Percentiles rank a stretch among this genome's conserved stretches.
phyloP scores from a whole-genome alignment of 805 yeast genomes.

The Sugiyamaella americana region DNA sequence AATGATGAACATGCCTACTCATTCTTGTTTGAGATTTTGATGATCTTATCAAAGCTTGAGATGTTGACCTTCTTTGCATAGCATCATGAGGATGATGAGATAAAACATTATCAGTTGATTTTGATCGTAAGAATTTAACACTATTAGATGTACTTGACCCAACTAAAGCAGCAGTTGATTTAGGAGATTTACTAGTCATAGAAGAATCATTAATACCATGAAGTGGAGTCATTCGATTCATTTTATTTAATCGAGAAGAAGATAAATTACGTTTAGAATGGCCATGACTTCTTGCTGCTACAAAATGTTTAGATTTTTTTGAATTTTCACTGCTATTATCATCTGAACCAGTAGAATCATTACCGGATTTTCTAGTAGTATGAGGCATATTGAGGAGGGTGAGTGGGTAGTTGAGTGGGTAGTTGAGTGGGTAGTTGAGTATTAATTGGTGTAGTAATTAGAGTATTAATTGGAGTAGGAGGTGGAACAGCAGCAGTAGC shows the following conservation, averaged over 20 bases:
- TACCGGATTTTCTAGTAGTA: too few species aligned
- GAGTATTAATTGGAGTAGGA: too few species aligned
- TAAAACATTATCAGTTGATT: constrained; percentile 14
- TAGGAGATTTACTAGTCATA: background rate
- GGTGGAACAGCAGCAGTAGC: too few species aligned
- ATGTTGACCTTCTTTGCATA: background rate
- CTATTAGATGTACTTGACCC: background rate
- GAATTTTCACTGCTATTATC: background rate
- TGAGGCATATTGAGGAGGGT: too few species aligned
- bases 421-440: too few species aligned
- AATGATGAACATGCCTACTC: constrained; percentile 1
- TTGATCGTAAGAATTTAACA: constrained; percentile 11
- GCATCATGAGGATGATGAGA: background rate
- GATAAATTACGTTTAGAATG: constrained; percentile 10
- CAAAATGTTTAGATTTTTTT: constrained; percentile 7
- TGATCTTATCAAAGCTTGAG: constrained; percentile 3
- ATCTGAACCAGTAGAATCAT: background rate
- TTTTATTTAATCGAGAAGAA: constrained; percentile 12
- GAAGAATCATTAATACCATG: background rate
- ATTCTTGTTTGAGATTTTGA: constrained; percentile 10
- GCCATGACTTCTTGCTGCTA: constrained; percentile 6
- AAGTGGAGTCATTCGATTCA: constrained; percentile 11
- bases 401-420: too few species aligned
- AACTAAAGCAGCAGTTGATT: background rate
- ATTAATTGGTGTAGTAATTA: too few species aligned